phyloP scores from a whole-genome alignment of 73 alveolate genomes.

The Paraurostyla sp. region DNA sequence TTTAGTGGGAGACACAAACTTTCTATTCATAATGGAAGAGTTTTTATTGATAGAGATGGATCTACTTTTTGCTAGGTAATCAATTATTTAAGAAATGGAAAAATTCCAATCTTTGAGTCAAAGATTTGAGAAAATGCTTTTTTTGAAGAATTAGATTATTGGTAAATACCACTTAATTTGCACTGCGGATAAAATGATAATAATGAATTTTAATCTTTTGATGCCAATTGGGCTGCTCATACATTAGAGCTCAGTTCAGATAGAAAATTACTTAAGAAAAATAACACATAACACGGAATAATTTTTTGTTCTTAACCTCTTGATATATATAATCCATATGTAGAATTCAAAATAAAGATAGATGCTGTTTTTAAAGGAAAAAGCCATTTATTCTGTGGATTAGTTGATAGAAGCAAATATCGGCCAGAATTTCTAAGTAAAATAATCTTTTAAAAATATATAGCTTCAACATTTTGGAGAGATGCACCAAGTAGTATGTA shows the following conservation, averaged over 20 bases:
- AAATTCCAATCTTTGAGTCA: constrained; percentile 78
- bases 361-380: constrained; percentile 77
- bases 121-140: constrained; percentile 77
- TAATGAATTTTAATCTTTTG: constrained; percentile 69
- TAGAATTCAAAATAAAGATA: constrained; percentile 84
- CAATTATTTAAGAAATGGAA: constrained; percentile 79
- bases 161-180: constrained; percentile 85
- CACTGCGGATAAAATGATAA: constrained; percentile 67
- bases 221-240: constrained; percentile 87
- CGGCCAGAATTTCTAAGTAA: constrained; percentile 67
- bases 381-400: constrained; percentile 86
- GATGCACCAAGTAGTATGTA: constrained; percentile 87
- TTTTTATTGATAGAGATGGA: constrained; percentile 91
- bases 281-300: constrained; percentile 82
- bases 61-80: constrained; percentile 79
- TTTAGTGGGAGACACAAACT: constrained; percentile 82
- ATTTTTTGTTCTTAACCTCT: constrained; percentile 80
- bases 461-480: constrained; percentile 85
- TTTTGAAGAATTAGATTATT: constrained; percentile 87
- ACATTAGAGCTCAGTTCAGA: constrained; percentile 74
- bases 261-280: constrained; percentile 70
- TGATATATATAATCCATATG: constrained; percentile 80
- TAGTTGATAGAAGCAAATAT: constrained; percentile 85
- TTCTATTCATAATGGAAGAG: constrained; percentile 80
- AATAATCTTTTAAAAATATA: background rate